Base-by-base conservation (phyloP, 768 basidiomycete genomes). In the Dentipellis sp. region DNA sequence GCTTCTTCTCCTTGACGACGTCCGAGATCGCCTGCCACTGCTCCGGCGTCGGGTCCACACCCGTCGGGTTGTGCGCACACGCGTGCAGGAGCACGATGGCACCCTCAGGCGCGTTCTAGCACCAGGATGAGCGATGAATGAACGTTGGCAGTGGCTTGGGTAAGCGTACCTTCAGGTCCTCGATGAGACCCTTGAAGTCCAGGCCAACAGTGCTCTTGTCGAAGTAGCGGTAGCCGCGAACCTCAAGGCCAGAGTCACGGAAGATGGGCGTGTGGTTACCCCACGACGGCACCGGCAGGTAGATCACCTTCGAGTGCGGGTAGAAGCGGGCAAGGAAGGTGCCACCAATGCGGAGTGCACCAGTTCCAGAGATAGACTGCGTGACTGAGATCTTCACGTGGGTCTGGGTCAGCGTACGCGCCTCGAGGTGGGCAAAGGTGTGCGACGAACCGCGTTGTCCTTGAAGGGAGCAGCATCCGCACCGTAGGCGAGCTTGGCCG, bases 11-110 rank as follows among this genome's bases (percentile, higher is more conserved):
- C 67, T 90, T 84, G 63, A 95, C 72, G 58, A 98, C 76, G 64
- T 92, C 80, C 45, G 90, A 92, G 59, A 99, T 84, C 69, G 90
- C 81, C 58, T 78, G 79, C 97, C 97, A 99, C 74, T 99, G 94
- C 51, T 83, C 85, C 19, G 78, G 81, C 10, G 94, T 97, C 34
- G 93, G 94, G 74, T 99, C 97, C 62, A 98, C 81, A 59, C 97
- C 95, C 38, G 93, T 94, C n/a, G 95, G 95, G 74, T 99, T 99
- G 79, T 98, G 93, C 23, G 95, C 97, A 72, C 97, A 98, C 3
- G 95, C 95, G 65, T 98, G 95, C 17, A 99, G 75, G 58, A 97
- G 79, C 12, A 98, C 88, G 60, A 95, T 82, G 37, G 93, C 82
- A 55, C 82, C 76, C 65, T 88, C 83, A 2, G 92, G 87, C 4